Base-by-base conservation (phyloP, 305 asterid genomes). In the Plantago lanceolata region DNA sequence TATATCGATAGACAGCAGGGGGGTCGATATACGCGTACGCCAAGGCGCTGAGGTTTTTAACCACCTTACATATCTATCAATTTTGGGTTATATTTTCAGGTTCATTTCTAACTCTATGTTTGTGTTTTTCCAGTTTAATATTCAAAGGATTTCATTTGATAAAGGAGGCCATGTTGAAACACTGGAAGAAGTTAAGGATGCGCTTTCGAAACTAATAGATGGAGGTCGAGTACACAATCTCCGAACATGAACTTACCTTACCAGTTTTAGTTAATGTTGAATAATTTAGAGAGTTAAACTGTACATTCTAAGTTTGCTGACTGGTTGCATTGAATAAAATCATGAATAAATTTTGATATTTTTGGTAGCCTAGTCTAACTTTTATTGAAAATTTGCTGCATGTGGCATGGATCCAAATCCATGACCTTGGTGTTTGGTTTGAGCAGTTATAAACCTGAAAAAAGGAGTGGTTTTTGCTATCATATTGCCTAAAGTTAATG, bases 1-100 rank as follows among this genome's bases (percentile, higher is more conserved):
- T 35, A 93, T 93, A 79, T 93, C 98, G 7, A 87, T 85, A 59
- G 99, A 93, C 75, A 89, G 99, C 76, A 85, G 79, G 78, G 97
- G 97, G 9, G 75, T 85, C 7, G 96, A 89, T 76, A 64, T 93
- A 52, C 91, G 98, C 45, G 98, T 89, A 59, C 96, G 97, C 29
- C 95, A 87, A 78, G 97, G 97, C 51, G 95, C 91, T 59, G 92
- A 90, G 96, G 96, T 90, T 35, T 13, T 35, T 2, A 19, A n/a
- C 59, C 65, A n/a, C 59, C 65, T 44, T 21, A 9, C 70, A 19
- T 19, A 40, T 18, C 29, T 26, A 16, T 45, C 17, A n/a, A 59
- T 63, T 45, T 19, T 44, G 6, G 48, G 40, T 12, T 67, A 5
- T 6, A 16, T 65, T 16, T 24, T 29, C 43, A 21, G 11, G 18